Evolutionary conservation across 805 yeast genomes (phyloP).

Genomic region (Schwanniomyces polymorphus): DNA sequence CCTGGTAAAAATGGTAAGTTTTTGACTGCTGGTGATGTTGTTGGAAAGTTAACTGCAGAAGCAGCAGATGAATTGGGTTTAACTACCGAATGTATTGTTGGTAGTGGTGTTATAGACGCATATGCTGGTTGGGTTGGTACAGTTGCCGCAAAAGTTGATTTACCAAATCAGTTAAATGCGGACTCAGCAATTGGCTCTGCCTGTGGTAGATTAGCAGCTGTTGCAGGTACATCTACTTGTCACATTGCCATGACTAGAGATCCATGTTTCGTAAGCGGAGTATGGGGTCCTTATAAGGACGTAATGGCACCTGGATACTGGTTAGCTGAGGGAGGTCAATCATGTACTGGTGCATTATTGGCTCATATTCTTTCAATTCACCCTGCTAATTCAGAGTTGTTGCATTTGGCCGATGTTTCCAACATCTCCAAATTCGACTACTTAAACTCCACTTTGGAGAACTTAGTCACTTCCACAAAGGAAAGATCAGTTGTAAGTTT

Average conservation of each 20-base stretch:
- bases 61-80: constrained; percentile 87
- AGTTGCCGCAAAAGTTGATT: constrained; percentile 84
- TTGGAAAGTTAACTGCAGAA: constrained; percentile 64
- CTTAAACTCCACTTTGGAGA: constrained; percentile 73
- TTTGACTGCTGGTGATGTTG: constrained; percentile 85
- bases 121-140: constrained; percentile 99
- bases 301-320: constrained; percentile 87
- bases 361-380: constrained; percentile 87
- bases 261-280: constrained; percentile 90
- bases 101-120: constrained; percentile 96
- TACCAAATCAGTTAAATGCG: constrained; percentile 46
- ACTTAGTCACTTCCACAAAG: constrained; percentile 54
- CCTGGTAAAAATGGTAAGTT: constrained; percentile 71
- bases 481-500: constrained; percentile 75
- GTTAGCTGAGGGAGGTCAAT: constrained; percentile 99
- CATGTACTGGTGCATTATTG: constrained; percentile 92
- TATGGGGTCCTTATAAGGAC: constrained; percentile 98
- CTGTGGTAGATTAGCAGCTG: constrained; percentile 90
- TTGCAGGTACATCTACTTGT: constrained; percentile 98
- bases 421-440: constrained; percentile 78
- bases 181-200: constrained; percentile 58
- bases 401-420: constrained; percentile 64
- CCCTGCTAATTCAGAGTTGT: constrained; percentile 79
- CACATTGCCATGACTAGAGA: constrained; percentile 85
- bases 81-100: constrained; percentile 77